Evolutionary conservation across 108 stramenopile genomes (phyloP), one percentile per base, ranked within the genome.

Genomic region (Poteriospumella lacustris): DNA sequence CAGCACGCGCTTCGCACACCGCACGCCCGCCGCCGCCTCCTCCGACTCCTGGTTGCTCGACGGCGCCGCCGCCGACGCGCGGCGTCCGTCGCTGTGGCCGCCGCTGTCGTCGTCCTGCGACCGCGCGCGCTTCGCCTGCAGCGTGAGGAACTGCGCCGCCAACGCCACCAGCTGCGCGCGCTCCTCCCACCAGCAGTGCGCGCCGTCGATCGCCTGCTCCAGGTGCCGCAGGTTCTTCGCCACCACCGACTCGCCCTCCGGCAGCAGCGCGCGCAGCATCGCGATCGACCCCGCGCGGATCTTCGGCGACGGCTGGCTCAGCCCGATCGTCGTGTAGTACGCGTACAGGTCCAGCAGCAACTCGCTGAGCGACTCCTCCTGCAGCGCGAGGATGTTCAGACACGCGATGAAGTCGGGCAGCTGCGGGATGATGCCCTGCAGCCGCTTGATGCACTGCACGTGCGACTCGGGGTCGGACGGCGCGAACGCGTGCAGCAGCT

Each of bases 261-360:
- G 76, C 38, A 62, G 0, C 19, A 83, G 34, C 40, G 75, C 80
- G 0, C 58, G 40, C 24, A 83, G 36, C 73, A 83, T 81, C 12
- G 68, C 79, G 42, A 81, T 24, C n/a, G 80, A 62, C 28, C 43
- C 79, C 0, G 83, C 83, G 29, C 83, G 79, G 2, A 83, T 52
- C 1, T 26, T 15, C 5, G 83, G 79, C 5, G 76, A 69, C 0
- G 79, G 28, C 19, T 43, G 26, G 1, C 58, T 12, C 44, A 62
- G 19, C 0, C 83, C 83, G 33, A 83, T 80, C 1, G 39, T 1
- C 0, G 76, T 73, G 68, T 83, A 83, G 44, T 83, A 83, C 36
- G 60, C 2, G 44, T 83, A 83, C 0, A 80, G 38, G 26, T 83
- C 83, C 28, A 76, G 43, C 42, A 83, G 43, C 5, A 40, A 38